Conservation (phyloP, 257 asterid genomes). For the Solanum megistacrolobum region DNA sequence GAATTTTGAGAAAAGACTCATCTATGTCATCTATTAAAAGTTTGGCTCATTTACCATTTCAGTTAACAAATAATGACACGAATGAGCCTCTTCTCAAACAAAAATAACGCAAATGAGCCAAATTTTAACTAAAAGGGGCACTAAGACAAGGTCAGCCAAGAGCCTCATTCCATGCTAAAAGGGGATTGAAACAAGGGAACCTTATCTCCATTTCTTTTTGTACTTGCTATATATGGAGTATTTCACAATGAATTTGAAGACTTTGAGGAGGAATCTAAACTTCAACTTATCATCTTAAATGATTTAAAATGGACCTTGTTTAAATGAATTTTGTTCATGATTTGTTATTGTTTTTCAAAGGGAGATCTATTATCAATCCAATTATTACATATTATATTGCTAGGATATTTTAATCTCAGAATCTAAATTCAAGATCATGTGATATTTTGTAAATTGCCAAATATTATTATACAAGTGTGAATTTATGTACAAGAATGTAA, state of each 20-base stretch:
- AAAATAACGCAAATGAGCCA: rapidly evolving
- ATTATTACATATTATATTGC: neutral
- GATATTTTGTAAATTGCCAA: neutral
- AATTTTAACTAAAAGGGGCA: too few species aligned
- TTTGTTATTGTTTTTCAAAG: neutral
- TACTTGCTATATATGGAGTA: too few species aligned
- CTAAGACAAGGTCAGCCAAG: neutral
- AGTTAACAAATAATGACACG: too few species aligned
- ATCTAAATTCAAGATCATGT: neutral
- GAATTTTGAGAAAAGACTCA: neutral
- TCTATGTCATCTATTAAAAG: neutral
- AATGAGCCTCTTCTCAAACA: too few species aligned
- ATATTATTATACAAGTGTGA: neutral
- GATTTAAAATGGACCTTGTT: neutral
- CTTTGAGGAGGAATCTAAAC: neutral
- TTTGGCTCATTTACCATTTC: too few species aligned
- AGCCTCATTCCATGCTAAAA: neutral
- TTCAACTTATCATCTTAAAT: neutral
- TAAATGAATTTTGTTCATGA: neutral
- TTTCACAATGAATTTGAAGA: neutral
- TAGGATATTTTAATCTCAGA: neutral
- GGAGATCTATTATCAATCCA: neutral
- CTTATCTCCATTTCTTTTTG: neutral
- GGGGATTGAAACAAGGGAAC: neutral
- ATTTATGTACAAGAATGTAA: neutral